Evolutionary conservation across 345 rosid genomes (phyloP).

Genomic region (Capsella bursapastoris): DNA sequence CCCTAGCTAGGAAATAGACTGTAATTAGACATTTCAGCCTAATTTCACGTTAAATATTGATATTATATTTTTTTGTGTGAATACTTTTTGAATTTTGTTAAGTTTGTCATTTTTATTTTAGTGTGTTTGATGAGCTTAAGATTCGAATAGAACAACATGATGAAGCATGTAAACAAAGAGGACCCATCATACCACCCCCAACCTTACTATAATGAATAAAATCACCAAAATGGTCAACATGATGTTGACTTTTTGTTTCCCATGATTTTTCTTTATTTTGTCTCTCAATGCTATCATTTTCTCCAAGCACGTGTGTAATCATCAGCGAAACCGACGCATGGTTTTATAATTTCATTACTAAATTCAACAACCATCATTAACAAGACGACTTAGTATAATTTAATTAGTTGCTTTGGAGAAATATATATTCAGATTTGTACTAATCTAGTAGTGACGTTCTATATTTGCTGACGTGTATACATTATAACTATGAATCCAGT

Average conservation of each 20-base stretch:
- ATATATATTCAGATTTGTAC: not conserved
- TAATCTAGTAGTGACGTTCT: not conserved
- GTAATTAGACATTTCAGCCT: no score
- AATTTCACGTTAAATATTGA: not conserved
- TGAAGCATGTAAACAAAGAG: conserved; percentile 41
- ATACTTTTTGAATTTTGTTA: conserved; percentile 12
- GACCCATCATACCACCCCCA: conserved; percentile 44
- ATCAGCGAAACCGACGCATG: conserved; percentile 43
- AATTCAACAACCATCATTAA: not conserved
- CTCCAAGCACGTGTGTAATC: conserved; percentile 64
- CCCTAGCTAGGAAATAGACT: conserved; percentile 20
- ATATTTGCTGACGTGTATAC: conserved; percentile 37
- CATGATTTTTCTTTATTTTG: not conserved
- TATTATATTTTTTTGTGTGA: not conserved
- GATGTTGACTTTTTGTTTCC: conserved; percentile 30
- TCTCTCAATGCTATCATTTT: conserved; percentile 35
- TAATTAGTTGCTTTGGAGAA: not conserved
- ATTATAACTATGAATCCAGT: conserved; percentile 48
- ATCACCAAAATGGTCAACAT: conserved; percentile 36
- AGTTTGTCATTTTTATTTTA: not conserved
- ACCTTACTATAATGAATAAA: conserved; percentile 28
- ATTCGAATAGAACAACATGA: conserved; percentile 33
- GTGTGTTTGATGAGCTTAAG: not conserved
- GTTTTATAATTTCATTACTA: conserved; percentile 9
- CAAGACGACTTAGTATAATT: not conserved